These are phyloP conservation scores for Podospora tetraspora DNA, from an alignment of 495 filamentous ascomycete species.

Conservation along the genomic window DNA sequence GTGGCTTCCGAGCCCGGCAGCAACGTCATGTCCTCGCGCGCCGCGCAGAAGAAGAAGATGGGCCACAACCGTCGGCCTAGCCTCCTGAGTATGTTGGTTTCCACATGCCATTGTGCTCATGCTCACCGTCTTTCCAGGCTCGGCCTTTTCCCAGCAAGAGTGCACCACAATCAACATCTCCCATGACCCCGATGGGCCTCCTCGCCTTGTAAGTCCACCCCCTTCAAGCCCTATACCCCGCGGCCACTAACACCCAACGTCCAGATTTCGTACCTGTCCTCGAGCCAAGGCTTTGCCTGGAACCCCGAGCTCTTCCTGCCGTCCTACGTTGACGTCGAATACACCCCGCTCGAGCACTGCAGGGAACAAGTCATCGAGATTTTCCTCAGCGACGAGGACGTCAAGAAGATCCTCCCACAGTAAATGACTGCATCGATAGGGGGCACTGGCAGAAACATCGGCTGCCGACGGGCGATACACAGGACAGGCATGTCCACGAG, in stretches of 20 bases:
- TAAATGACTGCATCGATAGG: constrained; percentile 16
- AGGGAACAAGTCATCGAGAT: constrained; percentile 66
- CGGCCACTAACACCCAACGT: constrained; percentile 13
- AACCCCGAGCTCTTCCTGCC: constrained; percentile 61
- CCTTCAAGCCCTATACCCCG: background rate
- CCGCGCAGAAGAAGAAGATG: constrained; percentile 39
- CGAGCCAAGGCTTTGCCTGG: constrained; percentile 66
- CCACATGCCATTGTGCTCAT: constrained; percentile 4
- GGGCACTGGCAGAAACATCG: constrained; percentile 8
- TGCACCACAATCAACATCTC: constrained; percentile 65
- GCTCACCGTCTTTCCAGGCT: constrained; percentile 38
- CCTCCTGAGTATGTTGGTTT: constrained; percentile 45
- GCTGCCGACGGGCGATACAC: constrained; percentile 9
- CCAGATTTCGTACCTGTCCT: constrained; percentile 64
- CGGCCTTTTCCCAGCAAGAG: constrained; percentile 58
- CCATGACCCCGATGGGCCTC: constrained; percentile 55
- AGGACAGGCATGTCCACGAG: background rate
- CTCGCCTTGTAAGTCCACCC: constrained; percentile 54
- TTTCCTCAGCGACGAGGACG: constrained; percentile 57
- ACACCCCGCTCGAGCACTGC: constrained; percentile 56
- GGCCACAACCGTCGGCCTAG: constrained; percentile 49
- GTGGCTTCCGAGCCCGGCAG: constrained; percentile 36
- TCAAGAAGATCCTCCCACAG: constrained; percentile 52
- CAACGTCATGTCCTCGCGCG: constrained; percentile 28
- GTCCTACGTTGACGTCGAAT: constrained; percentile 53